These are phyloP conservation scores for Tricholoma saponaceum DNA, from an alignment of 768 basidiomycete genomes.

Conservation along the genomic window DNA sequence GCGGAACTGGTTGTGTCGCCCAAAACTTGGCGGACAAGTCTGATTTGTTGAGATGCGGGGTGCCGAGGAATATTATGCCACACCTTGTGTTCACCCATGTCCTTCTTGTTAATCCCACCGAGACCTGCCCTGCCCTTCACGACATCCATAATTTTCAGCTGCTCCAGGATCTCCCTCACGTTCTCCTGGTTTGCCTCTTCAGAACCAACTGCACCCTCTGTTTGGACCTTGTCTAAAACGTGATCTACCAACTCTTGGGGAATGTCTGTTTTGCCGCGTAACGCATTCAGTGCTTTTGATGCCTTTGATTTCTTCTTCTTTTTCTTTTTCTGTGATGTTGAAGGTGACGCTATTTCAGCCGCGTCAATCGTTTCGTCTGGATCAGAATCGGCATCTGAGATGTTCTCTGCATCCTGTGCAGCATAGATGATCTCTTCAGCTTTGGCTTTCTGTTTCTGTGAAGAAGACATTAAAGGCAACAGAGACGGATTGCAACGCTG, in stretches of 20 bases:
- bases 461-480: constrained; percentile 29
- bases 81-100: constrained; percentile 88
- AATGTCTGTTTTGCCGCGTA: constrained; percentile 48
- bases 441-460: constrained; percentile 38
- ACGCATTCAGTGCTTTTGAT: constrained; percentile 43
- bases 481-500: too few relatives aligned
- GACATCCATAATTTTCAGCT: constrained; percentile 82
- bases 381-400: constrained; percentile 25
- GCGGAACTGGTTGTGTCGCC: constrained; percentile 97
- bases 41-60: constrained; percentile 3
- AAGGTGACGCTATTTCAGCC: constrained; percentile 25
- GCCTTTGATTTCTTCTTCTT: constrained; percentile 86
- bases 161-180: constrained; percentile 65
- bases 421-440: constrained; percentile 38
- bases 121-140: constrained; percentile 77
- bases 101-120: constrained; percentile 73
- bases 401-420: constrained; percentile 24
- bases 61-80: constrained; percentile 11
- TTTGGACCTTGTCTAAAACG: constrained; percentile 63
- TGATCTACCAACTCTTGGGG: constrained; percentile 61
- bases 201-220: constrained; percentile 43
- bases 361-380: constrained; percentile 15
- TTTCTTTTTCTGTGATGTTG: constrained; percentile 67
- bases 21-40: constrained; percentile 67
- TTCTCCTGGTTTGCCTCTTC: constrained; percentile 57